A percentile compares a stretch with the other conserved stretches of the same genome.
phyloP scores from a whole-genome alignment of 1,284 basidiomycete species.

The Xerocomus minutiporus region DNA sequence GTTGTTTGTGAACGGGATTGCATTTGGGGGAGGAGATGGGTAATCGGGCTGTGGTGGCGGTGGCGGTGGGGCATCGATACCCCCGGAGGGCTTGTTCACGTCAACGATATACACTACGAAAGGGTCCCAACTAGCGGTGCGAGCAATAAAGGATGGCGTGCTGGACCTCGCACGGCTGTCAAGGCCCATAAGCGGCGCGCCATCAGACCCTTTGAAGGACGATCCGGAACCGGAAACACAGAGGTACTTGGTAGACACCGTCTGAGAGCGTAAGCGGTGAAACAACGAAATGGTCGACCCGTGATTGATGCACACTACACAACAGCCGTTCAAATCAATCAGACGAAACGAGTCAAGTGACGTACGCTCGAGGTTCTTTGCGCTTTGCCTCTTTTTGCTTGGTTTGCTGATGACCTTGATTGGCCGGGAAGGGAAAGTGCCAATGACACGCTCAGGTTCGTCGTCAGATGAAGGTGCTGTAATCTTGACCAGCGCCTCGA shows the following conservation, averaged over 20 bases:
- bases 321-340: conserved; percentile 14
- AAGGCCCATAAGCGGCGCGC: conserved; percentile 75
- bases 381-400: conserved; percentile 92
- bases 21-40: conserved; percentile 85
- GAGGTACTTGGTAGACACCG: conserved; percentile 92
- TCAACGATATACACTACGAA: conserved; percentile 96
- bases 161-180: conserved; percentile 66
- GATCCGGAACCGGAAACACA: conserved; percentile 89
- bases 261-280: conserved; percentile 90
- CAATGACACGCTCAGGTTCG: conserved; percentile 76
- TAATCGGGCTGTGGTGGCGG: conserved; percentile 79
- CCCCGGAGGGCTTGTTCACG: conserved; percentile 73
- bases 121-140: conserved; percentile 85
- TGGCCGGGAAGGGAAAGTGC: conserved; percentile 82
- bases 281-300: conserved; percentile 94
- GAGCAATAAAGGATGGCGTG: conserved; percentile 80
- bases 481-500: conserved; percentile 86
- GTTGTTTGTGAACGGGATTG: conserved; percentile 75
- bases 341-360: conserved; percentile 27
- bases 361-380: conserved; percentile 89
- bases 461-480: conserved; percentile 76
- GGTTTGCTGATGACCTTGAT: conserved; percentile 98
- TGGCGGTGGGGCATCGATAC: conserved; percentile 70
- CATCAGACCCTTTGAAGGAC: conserved; percentile 87
- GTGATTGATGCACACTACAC: conserved; percentile 86